Evolutionary conservation across 495 filamentous ascomycete species (phyloP), one percentile per base, ranked within the genome.

Genomic region (Penicillium paxilli): DNA sequence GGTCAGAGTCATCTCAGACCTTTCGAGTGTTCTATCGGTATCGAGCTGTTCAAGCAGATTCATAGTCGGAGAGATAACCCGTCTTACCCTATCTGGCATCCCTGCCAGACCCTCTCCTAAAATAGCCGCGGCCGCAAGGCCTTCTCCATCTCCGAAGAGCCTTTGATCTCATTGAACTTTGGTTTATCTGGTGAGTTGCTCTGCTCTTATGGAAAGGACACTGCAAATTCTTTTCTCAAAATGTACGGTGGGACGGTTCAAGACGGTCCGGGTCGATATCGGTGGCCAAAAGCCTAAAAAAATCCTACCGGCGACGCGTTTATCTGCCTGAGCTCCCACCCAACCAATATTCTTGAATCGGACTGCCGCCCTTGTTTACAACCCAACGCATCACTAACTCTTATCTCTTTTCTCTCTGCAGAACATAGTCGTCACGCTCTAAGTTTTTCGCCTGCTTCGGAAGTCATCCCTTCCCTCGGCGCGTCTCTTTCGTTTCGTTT

Each of bases 401-500:
- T 48, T 47, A 47, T 51, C 23, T 10, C 16, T 38, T 38, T 63
- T n/a, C n/a, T n/a, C n/a, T n/a, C n/a, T 46, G 57, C 55, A 76
- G 73, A 62, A 58, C 51, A 70, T 74, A 73, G 55, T 47, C 62
- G 62, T 69, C 71, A 69, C 67, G 71, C 71, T 65, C 71, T 69
- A 61, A 62, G 64, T 63, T 60, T 52, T 68, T 66, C 60, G 56
- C 54, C 58, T 65, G 60, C 66, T 63, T 56, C 66, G 60, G 67
- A 66, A 71, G 54, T 61, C 57, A 60, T 60, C 59, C 52, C 62
- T 66, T 69, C 63, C 65, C 52, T 53, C 55, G 62, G 66, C 61
- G 60, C 57, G 51, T 58, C 50, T 46, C 52, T 64, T 61, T 54
- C 55, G 54, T 69, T 57, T 45, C 55, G 57, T 50, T 37, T 51